Evolutionary conservation across 148 eudicot species (phyloP).

Genomic region (Dianthus caryophyllus): DNA sequence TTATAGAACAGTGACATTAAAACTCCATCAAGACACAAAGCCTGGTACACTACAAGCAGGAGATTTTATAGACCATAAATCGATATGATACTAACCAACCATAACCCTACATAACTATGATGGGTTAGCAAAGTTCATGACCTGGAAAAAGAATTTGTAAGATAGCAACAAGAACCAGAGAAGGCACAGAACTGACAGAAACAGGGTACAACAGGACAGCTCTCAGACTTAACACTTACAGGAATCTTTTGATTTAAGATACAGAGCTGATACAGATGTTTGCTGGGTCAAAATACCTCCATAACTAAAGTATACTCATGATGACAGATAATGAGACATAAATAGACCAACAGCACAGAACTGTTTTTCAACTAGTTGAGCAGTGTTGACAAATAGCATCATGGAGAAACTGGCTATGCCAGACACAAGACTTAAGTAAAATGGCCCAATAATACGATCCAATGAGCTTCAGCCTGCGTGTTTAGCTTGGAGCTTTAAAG

Average conservation of each 20-base stretch:
- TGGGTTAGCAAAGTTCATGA: background rate
- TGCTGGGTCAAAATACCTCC: background rate
- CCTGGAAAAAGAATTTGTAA: background rate
- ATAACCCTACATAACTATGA: background rate
- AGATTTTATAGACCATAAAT: background rate
- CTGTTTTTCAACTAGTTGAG: background rate
- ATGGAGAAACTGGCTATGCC: background rate
- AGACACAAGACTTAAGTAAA: background rate
- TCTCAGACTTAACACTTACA: too few relatives aligned
- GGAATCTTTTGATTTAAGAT: too few relatives aligned
- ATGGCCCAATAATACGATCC: background rate
- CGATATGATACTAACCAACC: background rate
- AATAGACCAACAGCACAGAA: background rate
- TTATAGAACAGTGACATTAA: background rate
- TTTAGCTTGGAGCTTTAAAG: background rate
- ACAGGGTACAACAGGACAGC: background rate
- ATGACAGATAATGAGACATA: background rate
- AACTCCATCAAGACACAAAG: background rate
- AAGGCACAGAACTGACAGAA: background rate
- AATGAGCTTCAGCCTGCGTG: background rate
- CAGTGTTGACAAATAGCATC: background rate
- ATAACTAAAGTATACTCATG: background rate
- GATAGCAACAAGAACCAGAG: slow-evolving; percentile 2
- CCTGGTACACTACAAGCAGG: background rate
- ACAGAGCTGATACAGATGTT: background rate